phyloP scores from a whole-genome alignment of 371 early-diverging fungal species.

The Funneliformis caledonium region DNA sequence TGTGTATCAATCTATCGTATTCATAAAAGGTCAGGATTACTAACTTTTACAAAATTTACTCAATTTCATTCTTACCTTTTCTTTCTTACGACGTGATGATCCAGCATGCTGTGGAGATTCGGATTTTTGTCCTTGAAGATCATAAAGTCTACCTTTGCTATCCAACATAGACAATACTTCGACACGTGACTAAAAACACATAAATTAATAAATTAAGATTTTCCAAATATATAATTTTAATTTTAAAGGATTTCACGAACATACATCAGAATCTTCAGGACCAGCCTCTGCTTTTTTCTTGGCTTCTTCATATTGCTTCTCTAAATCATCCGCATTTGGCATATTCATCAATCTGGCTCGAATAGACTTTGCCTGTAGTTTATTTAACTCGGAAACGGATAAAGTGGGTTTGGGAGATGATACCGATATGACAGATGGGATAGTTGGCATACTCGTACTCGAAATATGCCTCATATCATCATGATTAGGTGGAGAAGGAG shows the following conservation, averaged over 20 bases:
- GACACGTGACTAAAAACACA: neutral
- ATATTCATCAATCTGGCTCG: slow-evolving; percentile 78
- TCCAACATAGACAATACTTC: slow-evolving; percentile 37
- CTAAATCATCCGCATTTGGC: slow-evolving; percentile 68
- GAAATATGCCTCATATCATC: neutral
- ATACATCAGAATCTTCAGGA: neutral
- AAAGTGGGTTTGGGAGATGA: slow-evolving; percentile 40
- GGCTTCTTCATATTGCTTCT: slow-evolving; percentile 65
- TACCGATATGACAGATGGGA: neutral
- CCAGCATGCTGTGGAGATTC: slow-evolving; percentile 12
- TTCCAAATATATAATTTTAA: neutral
- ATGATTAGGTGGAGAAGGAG: neutral
- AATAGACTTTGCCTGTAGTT: slow-evolving; percentile 79
- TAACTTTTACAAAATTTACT: neutral
- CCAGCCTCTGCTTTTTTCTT: slow-evolving; percentile 18
- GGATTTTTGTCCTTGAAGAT: slow-evolving; percentile 13
- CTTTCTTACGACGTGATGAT: slow-evolving; percentile 26
- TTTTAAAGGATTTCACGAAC: neutral
- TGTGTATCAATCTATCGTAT: slow-evolving; percentile 47
- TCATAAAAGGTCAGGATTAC: neutral
- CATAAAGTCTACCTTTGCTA: slow-evolving; percentile 32
- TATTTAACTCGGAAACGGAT: slow-evolving; percentile 80
- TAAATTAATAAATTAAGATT: neutral
- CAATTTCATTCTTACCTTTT: neutral
- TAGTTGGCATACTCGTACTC: neutral